A percentile compares a stretch with the other conserved stretches of the same genome.
Evolutionary conservation across 805 yeast species (phyloP).

Genomic region (Sungouiella thailandica): DNA sequence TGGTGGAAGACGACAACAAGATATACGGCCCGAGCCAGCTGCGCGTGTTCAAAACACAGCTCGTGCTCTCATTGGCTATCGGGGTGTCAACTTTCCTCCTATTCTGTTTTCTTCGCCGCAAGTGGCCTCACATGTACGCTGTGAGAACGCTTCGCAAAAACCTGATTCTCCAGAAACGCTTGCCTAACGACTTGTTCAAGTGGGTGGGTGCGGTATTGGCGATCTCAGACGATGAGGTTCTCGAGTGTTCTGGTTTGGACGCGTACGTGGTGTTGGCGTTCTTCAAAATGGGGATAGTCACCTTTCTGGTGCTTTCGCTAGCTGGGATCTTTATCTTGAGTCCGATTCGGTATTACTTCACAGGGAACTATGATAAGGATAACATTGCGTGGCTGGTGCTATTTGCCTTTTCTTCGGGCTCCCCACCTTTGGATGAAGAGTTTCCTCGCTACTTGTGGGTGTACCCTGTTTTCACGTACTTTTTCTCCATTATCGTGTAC

Average conservation of each 20-base stretch:
- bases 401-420: slow-evolving; percentile 3
- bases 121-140: slow-evolving; percentile 56
- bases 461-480: slow-evolving; percentile 52
- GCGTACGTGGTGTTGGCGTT: slow-evolving; percentile 35
- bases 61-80: slow-evolving; percentile 43
- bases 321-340: slow-evolving; percentile 28
- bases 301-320: slow-evolving; percentile 17
- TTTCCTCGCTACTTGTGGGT: slow-evolving; percentile 45
- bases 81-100: slow-evolving; percentile 43
- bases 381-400: slow-evolving; percentile 17
- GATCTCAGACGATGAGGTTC: slow-evolving; percentile 22
- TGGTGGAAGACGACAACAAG: slow-evolving; percentile 12
- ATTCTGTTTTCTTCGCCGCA: slow-evolving; percentile 48
- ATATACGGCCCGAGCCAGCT: slow-evolving; percentile 45
- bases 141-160: slow-evolving; percentile 46
- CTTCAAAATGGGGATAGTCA: slow-evolving; percentile 28
- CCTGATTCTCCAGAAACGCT: slow-evolving; percentile 26
- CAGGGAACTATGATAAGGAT: slow-evolving; percentile 42
- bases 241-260: slow-evolving; percentile 22
- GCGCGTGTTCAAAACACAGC: slow-evolving; percentile 54
- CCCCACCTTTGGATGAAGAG: slow-evolving; percentile 28
- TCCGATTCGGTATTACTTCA: slow-evolving; percentile 35
- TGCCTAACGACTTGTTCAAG: slow-evolving; percentile 33
- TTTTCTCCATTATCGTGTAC: slow-evolving; percentile 46
- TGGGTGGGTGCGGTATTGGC: slow-evolving; percentile 23